Evolutionary conservation across 805 yeast genomes (phyloP), one percentile per base, ranked within the genome.

Genomic region (Saccharomycopsis fermentans): DNA sequence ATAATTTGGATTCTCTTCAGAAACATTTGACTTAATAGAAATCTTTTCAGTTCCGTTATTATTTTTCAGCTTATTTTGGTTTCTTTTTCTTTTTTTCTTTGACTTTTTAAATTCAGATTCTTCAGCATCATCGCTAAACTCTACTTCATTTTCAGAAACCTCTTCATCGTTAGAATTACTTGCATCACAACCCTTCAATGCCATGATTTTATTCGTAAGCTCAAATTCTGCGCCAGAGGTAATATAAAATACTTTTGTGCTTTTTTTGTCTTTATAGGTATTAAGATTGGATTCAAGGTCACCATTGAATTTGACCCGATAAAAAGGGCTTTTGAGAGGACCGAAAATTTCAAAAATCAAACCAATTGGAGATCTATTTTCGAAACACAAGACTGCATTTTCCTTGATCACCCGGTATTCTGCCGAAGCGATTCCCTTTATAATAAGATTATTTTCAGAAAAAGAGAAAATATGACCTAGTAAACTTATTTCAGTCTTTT

Each of bases 101-200:
- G 76, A 70, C 56, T 78, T 80, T 67, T 86, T 91, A 52, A 80
- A 81, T 37, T 81, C 84, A 64, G 82, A 79, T 69, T 94, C 98
- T 61, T 81, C 81, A 68, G 92, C 98, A 70, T 94, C 98, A 69
- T 94, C 98, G 1, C 97, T 88, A 64, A 85, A 92, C 68, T 92
- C 98, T 69, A 89, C 96, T 69, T 94, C 98, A 34, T 87, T 95
- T 64, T 84, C 90, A 0, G 96, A 90, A 34, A 92, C 71, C 67
- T 94, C 99, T 72, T 94, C 98, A 70, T 94, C 99, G 68, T 89
- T 86, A 69, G 89, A 84, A 65, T 94, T 94, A 66, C 96, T 87
- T 0, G 99, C 99, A 73, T 94, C 99, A 1, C 90, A 85, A 26
- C 98, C 99, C 66, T 86, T 91, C 19, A 83, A 59, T 24, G 77